Evolutionary conservation across 1,284 basidiomycete genomes (phyloP).

Genomic region (Leccinum variabile): DNA sequence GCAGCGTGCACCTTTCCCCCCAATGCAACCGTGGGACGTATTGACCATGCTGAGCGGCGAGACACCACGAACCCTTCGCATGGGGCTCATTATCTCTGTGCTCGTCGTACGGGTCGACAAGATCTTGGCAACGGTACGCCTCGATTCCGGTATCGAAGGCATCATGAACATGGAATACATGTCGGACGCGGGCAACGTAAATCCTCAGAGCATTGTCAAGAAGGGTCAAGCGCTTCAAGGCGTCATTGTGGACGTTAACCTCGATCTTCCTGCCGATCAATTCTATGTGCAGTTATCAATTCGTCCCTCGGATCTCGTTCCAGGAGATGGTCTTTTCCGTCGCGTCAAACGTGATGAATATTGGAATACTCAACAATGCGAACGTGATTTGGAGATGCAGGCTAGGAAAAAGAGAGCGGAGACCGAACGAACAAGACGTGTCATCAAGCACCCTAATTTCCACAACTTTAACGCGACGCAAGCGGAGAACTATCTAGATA

Average conservation of each 20-base stretch:
- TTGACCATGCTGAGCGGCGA: slow-evolving; percentile 97
- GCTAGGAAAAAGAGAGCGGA: slow-evolving; percentile 85
- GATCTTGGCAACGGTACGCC: slow-evolving; percentile 57
- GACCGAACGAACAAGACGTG: slow-evolving; percentile 74
- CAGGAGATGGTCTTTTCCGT: slow-evolving; percentile 66
- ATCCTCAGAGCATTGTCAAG: slow-evolving; percentile 52
- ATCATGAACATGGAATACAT: slow-evolving; percentile 71
- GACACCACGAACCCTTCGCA: slow-evolving; percentile 74
- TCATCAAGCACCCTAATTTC: slow-evolving; percentile 99
- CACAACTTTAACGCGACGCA: slow-evolving; percentile 92
- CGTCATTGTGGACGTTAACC: slow-evolving; percentile 74
- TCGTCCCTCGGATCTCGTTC: slow-evolving; percentile 65
- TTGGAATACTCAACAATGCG: slow-evolving; percentile 68
- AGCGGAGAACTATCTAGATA: slow-evolving; percentile 88
- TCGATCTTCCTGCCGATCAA: slow-evolving; percentile 60
- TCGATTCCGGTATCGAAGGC: slow-evolving; percentile 94
- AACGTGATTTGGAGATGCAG: slow-evolving; percentile 74
- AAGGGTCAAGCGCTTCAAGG: slow-evolving; percentile 82
- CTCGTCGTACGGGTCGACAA: slow-evolving; percentile 60
- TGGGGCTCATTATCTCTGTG: slow-evolving; percentile 85
- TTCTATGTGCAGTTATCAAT: slow-evolving; percentile 81
- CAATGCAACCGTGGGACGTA: slow-evolving; percentile 78
- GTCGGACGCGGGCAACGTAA: slow-evolving; percentile 46
- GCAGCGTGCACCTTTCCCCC: slow-evolving; percentile 65
- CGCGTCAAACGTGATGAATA: slow-evolving; percentile 60